These are phyloP conservation scores for Aureobasidium sp. DNA, from an alignment of 2,329 filamentous ascomycete species.

Conservation along the genomic window DNA sequence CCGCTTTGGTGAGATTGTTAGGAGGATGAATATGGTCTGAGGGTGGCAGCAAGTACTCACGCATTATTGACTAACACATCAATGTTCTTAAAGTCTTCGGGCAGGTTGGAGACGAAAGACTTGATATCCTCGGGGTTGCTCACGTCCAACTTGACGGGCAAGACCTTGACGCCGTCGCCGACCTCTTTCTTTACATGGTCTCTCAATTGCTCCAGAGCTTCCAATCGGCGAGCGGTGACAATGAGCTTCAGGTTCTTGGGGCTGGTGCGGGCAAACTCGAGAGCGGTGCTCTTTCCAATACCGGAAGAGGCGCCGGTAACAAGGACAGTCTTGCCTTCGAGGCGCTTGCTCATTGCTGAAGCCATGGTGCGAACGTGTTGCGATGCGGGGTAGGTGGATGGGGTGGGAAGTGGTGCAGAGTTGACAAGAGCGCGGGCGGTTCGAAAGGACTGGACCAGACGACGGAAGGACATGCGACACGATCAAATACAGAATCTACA, in stretches of 20 bases:
- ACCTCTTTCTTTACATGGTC: conserved; percentile 69
- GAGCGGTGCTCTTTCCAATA: conserved; percentile 75
- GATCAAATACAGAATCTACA: background rate
- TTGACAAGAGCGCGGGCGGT: background rate
- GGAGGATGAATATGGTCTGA: background rate
- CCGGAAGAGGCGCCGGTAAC: conserved; percentile 91
- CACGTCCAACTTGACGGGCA: conserved; percentile 80
- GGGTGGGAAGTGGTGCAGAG: background rate
- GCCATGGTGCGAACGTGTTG: conserved; percentile 45
- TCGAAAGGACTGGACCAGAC: background rate
- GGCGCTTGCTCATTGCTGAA: conserved; percentile 69
- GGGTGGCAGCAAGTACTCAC: conserved; percentile 44
- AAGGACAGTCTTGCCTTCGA: conserved; percentile 85
- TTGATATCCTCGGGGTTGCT: conserved; percentile 69
- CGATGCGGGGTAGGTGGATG: conserved; percentile 9
- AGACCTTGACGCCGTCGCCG: conserved; percentile 70
- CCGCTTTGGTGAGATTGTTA: conserved; percentile 48
- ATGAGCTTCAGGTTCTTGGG: conserved; percentile 75
- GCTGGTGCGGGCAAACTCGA: conserved; percentile 85
- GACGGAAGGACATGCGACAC: conserved; percentile 10
- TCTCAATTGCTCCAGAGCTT: conserved; percentile 69
- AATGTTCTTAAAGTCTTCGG: conserved; percentile 75
- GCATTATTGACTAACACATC: conserved; percentile 94
- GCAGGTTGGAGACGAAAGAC: conserved; percentile 64
- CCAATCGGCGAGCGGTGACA: conserved; percentile 78